A percentile compares a stretch with the other conserved stretches of the same genome.
These are phyloP conservation scores for Trametes pubescens DNA, from an alignment of 1,284 basidiomycete species.

Conservation along the genomic window DNA sequence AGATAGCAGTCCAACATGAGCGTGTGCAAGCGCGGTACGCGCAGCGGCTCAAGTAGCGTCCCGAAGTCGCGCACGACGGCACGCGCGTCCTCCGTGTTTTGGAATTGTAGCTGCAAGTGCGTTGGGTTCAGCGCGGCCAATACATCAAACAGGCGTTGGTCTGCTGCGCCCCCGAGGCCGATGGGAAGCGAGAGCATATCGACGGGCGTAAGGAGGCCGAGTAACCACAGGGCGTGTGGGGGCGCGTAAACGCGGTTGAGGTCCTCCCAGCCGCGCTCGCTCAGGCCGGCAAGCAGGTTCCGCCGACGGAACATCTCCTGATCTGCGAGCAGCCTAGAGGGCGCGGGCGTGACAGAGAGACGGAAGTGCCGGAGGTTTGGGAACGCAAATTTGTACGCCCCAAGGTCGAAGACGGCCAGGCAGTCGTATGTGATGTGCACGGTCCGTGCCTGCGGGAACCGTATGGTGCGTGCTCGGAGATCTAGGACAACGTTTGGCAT, in stretches of 20 bases:
- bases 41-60: background rate
- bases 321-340: background rate
- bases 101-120: background rate
- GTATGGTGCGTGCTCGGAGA: background rate
- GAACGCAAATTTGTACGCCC: background rate
- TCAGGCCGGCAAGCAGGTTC: background rate
- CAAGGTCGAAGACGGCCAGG: background rate
- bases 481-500: background rate
- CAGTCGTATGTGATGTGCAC: background rate
- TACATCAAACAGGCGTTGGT: background rate
- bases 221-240: background rate
- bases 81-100: background rate
- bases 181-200: background rate
- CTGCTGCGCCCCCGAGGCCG: background rate
- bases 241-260: background rate
- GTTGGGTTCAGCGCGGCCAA: background rate
- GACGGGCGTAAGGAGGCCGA: background rate
- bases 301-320: background rate
- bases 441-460: background rate
- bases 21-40: background rate
- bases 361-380: background rate
- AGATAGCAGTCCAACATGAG: background rate
- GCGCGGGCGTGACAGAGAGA: background rate
- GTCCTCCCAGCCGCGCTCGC: background rate
- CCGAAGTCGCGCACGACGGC: background rate